A percentile compares a stretch with the other conserved stretches of the same genome.
These are phyloP conservation scores for Papiliotrema fonsecae DNA, from an alignment of 1,284 basidiomycete genomes.

Conservation along the genomic window DNA sequence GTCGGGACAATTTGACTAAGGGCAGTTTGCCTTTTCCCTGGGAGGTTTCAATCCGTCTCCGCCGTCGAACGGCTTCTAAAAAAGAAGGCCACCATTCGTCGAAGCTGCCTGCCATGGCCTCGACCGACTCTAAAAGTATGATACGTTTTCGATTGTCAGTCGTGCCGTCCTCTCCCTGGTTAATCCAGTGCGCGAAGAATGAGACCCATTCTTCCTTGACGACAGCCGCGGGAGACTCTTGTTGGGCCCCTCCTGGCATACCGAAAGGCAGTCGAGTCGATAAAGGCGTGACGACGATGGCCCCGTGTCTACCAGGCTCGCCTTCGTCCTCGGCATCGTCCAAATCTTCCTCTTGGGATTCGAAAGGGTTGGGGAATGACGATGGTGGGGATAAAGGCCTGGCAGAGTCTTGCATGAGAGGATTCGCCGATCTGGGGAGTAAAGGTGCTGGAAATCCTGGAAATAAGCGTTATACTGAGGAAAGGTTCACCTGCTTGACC, in stretches of 20 bases:
- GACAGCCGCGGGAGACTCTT: not conserved
- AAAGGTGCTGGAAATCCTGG: slow-evolving; percentile 19
- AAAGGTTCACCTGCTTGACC: slow-evolving; percentile 71
- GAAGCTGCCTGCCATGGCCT: slow-evolving; percentile 65
- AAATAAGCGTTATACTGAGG: slow-evolving; percentile 36
- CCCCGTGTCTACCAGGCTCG: not conserved
- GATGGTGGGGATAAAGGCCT: not conserved
- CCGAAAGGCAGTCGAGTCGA: not conserved
- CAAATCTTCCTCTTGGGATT: slow-evolving; percentile 8
- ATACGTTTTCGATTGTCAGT: slow-evolving; percentile 52
- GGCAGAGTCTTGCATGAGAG: slow-evolving; percentile 52
- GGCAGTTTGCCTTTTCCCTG: not conserved
- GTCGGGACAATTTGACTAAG: slow-evolving; percentile 27
- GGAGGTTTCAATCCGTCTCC: slow-evolving; percentile 37
- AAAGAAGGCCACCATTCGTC: slow-evolving; percentile 74
- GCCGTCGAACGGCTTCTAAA: slow-evolving; percentile 62
- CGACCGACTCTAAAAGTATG: slow-evolving; percentile 74
- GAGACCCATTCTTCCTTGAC: slow-evolving; percentile 27
- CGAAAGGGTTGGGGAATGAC: slow-evolving; percentile 2
- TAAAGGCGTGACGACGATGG: slow-evolving; percentile 4
- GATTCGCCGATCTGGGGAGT: slow-evolving; percentile 16
- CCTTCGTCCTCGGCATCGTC: slow-evolving; percentile 5
- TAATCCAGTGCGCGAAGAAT: slow-evolving; percentile 14
- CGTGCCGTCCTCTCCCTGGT: not conserved
- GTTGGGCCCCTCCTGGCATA: not conserved